Evolutionary conservation across 257 asterid genomes (phyloP).

Genomic region (Capsicum chinense): DNA sequence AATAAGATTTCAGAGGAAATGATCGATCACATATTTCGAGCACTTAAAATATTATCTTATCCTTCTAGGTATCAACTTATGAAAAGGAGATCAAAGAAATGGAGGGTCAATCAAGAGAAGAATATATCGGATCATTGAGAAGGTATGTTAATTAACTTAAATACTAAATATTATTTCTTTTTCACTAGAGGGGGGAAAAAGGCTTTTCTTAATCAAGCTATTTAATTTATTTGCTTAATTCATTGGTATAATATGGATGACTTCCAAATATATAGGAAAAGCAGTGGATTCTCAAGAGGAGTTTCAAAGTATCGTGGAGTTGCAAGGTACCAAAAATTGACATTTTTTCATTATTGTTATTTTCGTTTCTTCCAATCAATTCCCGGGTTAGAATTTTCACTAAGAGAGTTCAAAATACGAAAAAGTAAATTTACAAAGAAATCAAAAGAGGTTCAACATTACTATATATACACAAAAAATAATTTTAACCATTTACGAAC

Average conservation of each 20-base stretch:
- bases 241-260: neutral
- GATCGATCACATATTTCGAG: neutral
- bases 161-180: neutral
- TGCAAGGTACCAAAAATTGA: conserved; percentile 56
- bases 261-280: conserved; percentile 55
- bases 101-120: conserved; percentile 87
- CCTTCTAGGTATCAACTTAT: conserved; percentile 59
- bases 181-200: neutral
- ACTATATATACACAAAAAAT: too few relatives aligned
- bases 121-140: conserved; percentile 82
- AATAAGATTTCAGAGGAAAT: neutral
- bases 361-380: neutral
- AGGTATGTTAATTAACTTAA: conserved; percentile 41
- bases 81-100: conserved; percentile 61
- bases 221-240: neutral
- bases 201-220: neutral
- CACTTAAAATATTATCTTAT: neutral
- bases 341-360: neutral
- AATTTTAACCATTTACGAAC: too few relatives aligned
- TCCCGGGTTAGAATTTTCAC: too few relatives aligned
- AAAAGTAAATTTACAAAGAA: too few relatives aligned
- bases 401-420: too few relatives aligned
- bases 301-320: conserved; percentile 91
- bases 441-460: too few relatives aligned
- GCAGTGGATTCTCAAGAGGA: conserved; percentile 90